Base-by-base conservation (phyloP, 306 rosid species). In the Prunus campanulata region DNA sequence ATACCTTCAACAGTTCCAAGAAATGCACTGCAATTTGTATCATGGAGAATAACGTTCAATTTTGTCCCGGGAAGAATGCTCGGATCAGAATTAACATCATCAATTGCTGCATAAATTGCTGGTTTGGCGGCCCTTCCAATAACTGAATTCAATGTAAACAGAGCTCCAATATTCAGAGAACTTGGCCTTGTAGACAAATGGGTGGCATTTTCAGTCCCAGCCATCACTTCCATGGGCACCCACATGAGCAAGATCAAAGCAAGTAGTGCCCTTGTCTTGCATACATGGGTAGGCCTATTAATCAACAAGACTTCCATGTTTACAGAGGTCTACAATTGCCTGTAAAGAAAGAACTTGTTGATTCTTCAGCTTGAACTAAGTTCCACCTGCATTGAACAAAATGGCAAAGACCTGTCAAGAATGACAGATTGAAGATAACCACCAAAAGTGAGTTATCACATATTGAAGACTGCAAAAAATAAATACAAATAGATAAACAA, bases 1-100 rank as follows among this genome's bases (percentile, higher is more conserved):
- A 39, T 87, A 91, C 96, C 91, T 82, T 91, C 93, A 66, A 87
- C 61, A 65, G 91, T 91, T 81, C 91, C 96, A 51, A 85, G 71
- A 87, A 91, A 91, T 11, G 70, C 91, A 39, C 90, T 91, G 87
- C 91, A 91, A 70, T 91, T 85, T n/a, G 93, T 84, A 47, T 87
- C 89, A 19, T 49, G 74, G 44, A 84, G 39, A 82, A 83, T 25
- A 59, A 79, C 42, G 2, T 83, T 81, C 74, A 91, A 59, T 16
- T 57, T 78, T 11, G 74, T 82, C 61, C 85, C 89, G n/a, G 74
- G 80, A 62, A 91, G 96, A 75, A 91, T 59, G 74, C 63, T 84
- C 2, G 78, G 46, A 83, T 86, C 87, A 35, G 85, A 75, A 74
- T 89, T 91, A 67, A 91, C 88, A 64, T 91, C 96, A 3, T 84